A percentile compares a stretch with the other conserved stretches of the same genome.
These are phyloP conservation scores for Rhipidocladum racemiflorum DNA, from an alignment of 176 grass and related monocot species.

Conservation along the genomic window DNA sequence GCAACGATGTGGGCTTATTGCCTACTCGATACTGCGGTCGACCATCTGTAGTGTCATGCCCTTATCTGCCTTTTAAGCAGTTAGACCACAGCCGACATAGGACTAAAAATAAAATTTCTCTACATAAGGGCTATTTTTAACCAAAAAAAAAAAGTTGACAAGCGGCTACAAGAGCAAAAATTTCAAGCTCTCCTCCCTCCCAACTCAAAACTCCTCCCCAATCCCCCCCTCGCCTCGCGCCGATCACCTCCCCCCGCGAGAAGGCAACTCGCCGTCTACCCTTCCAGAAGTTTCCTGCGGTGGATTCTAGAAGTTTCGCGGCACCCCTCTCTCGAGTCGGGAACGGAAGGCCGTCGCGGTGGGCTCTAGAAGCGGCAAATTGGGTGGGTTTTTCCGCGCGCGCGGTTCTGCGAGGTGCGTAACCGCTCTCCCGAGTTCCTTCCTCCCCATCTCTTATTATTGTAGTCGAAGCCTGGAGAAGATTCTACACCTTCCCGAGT, in stretches of 20 bases:
- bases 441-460: neutral
- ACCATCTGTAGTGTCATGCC: too few species aligned
- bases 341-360: neutral
- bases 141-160: too few species aligned
- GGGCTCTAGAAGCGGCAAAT: neutral
- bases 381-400: neutral
- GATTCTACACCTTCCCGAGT: neutral
- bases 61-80: too few species aligned
- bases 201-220: conserved; percentile 15
- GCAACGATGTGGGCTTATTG: too few species aligned
- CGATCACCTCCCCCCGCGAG: conserved; percentile 6
- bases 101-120: too few species aligned
- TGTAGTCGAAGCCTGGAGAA: neutral
- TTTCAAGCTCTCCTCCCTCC: neutral
- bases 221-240: neutral
- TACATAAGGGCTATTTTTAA: too few species aligned
- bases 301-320: neutral
- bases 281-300: neutral
- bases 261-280: neutral
- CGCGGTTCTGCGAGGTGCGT: neutral
- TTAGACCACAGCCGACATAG: too few species aligned
- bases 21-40: too few species aligned
- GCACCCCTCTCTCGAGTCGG: neutral
- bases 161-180: too few species aligned
- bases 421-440: neutral